Evolutionary conservation across 805 yeast genomes (phyloP).

Genomic region (Ogataea parapolymorpha): DNA sequence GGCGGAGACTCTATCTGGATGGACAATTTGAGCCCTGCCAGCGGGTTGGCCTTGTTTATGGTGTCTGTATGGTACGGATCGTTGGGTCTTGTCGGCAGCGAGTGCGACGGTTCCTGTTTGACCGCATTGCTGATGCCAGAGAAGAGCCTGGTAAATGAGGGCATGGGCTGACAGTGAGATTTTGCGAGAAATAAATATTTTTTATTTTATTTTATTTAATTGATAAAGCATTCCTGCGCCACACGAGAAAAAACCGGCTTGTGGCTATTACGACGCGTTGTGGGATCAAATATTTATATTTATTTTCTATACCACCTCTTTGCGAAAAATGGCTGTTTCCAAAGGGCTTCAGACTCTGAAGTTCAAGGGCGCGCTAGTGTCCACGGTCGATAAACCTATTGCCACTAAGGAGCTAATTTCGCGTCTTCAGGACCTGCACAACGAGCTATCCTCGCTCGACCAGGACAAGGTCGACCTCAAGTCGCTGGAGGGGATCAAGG

Average conservation of each 20-base stretch:
- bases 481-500: slow-evolving; percentile 44
- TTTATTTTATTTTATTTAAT: neutral
- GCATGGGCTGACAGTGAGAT: slow-evolving; percentile 3
- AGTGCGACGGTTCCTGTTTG: slow-evolving; percentile 5
- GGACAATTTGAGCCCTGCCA: slow-evolving; percentile 38
- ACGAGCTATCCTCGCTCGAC: slow-evolving; percentile 59
- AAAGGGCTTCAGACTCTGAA: slow-evolving; percentile 17
- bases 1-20: slow-evolving; percentile 89
- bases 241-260: neutral
- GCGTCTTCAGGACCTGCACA: slow-evolving; percentile 56
- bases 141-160: slow-evolving; percentile 18
- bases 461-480: slow-evolving; percentile 54
- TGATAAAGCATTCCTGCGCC: slow-evolving; percentile 1
- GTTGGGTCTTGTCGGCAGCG: neutral
- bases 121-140: slow-evolving; percentile 15
- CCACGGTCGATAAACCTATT: slow-evolving; percentile 56
- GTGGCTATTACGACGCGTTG: slow-evolving; percentile 12
- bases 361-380: slow-evolving; percentile 37
- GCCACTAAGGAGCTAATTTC: slow-evolving; percentile 57
- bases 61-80: slow-evolving; percentile 24
- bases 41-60: slow-evolving; percentile 24
- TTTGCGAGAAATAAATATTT: neutral
- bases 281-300: slow-evolving; percentile 7
- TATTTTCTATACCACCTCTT: neutral
- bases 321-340: slow-evolving; percentile 17